phyloP scores from a whole-genome alignment of 306 rosid genomes.

The Vicia faba region DNA sequence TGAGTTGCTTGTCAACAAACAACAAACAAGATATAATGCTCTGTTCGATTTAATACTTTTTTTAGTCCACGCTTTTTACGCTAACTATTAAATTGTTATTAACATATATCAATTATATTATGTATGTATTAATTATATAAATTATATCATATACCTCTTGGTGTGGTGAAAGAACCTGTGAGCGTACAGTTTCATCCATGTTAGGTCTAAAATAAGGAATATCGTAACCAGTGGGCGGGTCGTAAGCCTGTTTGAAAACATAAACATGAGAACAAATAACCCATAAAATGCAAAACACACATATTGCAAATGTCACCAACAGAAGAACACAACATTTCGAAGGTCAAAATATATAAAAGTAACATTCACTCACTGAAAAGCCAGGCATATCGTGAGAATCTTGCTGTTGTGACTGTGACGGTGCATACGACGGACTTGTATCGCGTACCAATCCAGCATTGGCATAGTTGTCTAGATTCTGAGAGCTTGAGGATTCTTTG shows the following conservation, averaged over 20 bases:
- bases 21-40: background rate
- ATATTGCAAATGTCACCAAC: background rate
- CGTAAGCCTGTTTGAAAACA: slow-evolving; percentile 76
- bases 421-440: slow-evolving; percentile 63
- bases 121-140: background rate
- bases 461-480: slow-evolving; percentile 61
- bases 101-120: background rate
- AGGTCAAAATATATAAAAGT: background rate
- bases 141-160: slow-evolving; percentile 63
- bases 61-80: background rate
- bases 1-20: slow-evolving; percentile 5
- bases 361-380: slow-evolving; percentile 70
- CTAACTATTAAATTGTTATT: too few relatives aligned
- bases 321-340: background rate
- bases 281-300: slow-evolving; percentile 11
- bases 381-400: slow-evolving; percentile 81
- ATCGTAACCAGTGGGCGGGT: slow-evolving; percentile 76
- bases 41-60: background rate
- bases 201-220: slow-evolving; percentile 82
- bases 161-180: slow-evolving; percentile 65
- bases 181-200: slow-evolving; percentile 69
- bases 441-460: slow-evolving; percentile 75
- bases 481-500: slow-evolving; percentile 67
- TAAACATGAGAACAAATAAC: slow-evolving; percentile 38
- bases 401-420: slow-evolving; percentile 60